phyloP scores from a whole-genome alignment of 805 yeast genomes.

The Debaryomyces castellii region DNA sequence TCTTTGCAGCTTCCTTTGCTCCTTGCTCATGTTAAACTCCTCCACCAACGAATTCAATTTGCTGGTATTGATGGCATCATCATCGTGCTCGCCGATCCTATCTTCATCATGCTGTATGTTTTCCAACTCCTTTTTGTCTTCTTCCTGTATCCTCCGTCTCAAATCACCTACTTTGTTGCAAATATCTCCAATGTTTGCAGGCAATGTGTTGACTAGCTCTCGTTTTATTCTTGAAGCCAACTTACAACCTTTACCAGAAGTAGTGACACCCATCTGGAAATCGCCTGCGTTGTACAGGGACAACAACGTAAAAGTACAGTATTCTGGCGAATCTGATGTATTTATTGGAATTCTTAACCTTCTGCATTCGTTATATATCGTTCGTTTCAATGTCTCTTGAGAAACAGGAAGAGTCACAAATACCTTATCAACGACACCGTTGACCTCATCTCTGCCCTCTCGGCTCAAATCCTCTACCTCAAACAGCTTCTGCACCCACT shows the following conservation, averaged over 20 bases:
- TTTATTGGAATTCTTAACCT: constrained; percentile 77
- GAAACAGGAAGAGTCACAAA: constrained; percentile 53
- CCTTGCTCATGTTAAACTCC: constrained; percentile 56
- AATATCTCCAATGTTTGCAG: constrained; percentile 66
- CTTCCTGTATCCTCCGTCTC: constrained; percentile 53
- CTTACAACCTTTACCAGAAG: constrained; percentile 88
- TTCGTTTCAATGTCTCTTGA: constrained; percentile 27
- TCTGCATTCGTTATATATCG: constrained; percentile 52
- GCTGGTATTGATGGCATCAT: constrained; percentile 63
- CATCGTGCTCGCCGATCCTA: constrained; percentile 58
- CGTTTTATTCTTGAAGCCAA: constrained; percentile 78
- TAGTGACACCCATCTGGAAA: constrained; percentile 79
- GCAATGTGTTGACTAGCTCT: constrained; percentile 64
- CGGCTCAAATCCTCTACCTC: constrained; percentile 45
- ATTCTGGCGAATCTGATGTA: constrained; percentile 68
- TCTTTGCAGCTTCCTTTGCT: constrained; percentile 55
- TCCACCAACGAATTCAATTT: constrained; percentile 60
- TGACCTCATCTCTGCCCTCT: constrained; percentile 64
- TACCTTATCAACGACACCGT: constrained; percentile 68
- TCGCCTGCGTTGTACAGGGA: constrained; percentile 71
- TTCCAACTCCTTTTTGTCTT: constrained; percentile 40
- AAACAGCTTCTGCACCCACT: constrained; percentile 28
- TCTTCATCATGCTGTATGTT: constrained; percentile 18
- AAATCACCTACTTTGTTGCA: constrained; percentile 70
- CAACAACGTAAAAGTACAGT: constrained; percentile 72